Evolutionary conservation across 1,284 basidiomycete genomes (phyloP).

Genomic region (Microbotryum saponariae): DNA sequence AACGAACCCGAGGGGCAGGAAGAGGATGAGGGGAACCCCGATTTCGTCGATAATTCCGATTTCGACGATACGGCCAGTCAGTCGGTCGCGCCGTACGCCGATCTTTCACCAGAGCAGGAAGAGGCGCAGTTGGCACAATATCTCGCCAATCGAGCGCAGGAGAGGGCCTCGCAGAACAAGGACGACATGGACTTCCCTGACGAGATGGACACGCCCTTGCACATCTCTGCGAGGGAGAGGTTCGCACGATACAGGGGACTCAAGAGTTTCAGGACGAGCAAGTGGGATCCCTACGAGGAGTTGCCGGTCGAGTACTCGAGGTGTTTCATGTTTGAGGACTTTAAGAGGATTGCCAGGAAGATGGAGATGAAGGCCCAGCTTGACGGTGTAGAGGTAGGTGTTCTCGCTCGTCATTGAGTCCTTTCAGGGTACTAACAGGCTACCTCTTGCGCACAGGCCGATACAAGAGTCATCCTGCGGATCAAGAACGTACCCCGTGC

Average conservation of each 20-base stretch:
- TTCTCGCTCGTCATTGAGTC: background rate
- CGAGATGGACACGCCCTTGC: constrained; percentile 91
- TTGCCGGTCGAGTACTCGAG: constrained; percentile 86
- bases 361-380: constrained; percentile 58
- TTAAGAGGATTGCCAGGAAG: constrained; percentile 70
- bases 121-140: constrained; percentile 49
- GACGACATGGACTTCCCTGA: constrained; percentile 85
- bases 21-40: constrained; percentile 44
- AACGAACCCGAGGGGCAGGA: constrained; percentile 40
- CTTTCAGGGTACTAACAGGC: background rate
- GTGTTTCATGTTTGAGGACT: constrained; percentile 97
- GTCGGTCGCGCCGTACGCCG: constrained; percentile 30
- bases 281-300: constrained; percentile 97
- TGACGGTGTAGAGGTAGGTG: constrained; percentile 60
- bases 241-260: constrained; percentile 91
- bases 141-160: constrained; percentile 39
- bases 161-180: constrained; percentile 38
- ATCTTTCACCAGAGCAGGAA: constrained; percentile 51
- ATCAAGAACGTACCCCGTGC: constrained; percentile 59
- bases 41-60: constrained; percentile 26
- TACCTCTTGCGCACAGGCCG: constrained; percentile 50
- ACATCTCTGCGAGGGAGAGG: constrained; percentile 72
- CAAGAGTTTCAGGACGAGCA: constrained; percentile 84
- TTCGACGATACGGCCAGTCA: constrained; percentile 26
- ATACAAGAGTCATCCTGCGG: constrained; percentile 66